phyloP scores from a whole-genome alignment of 1,139 yeast genomes.

The Pichia sp. region DNA sequence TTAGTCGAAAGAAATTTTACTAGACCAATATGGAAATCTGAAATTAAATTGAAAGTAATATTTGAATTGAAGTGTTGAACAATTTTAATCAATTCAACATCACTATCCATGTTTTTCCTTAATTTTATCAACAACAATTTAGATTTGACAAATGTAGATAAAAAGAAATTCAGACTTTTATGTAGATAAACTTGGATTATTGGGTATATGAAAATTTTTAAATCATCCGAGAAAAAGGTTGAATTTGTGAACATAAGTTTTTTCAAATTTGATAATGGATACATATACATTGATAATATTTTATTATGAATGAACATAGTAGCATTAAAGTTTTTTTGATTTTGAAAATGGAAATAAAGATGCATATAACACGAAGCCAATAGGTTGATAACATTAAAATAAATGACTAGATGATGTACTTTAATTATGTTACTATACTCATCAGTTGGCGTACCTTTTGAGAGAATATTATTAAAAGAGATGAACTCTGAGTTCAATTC shows the following conservation, averaged over 20 bases:
- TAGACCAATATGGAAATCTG: conserved; percentile 1
- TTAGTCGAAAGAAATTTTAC: conserved; percentile 28
- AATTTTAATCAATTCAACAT: not conserved
- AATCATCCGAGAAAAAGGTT: conserved; percentile 26
- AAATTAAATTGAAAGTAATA: conserved; percentile 17
- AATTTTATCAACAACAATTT: conserved; percentile 18
- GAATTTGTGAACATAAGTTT: conserved; percentile 16
- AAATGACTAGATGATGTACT: conserved; percentile 19
- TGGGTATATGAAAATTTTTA: conserved; percentile 22
- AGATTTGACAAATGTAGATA: conserved; percentile 29
- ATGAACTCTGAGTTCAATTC: not conserved
- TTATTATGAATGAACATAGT: conserved; percentile 17
- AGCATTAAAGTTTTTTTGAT: conserved; percentile 17
- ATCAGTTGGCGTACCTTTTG: not conserved
- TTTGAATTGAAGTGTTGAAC: not conserved
- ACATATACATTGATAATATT: conserved; percentile 14
- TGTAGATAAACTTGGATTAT: conserved; percentile 19
- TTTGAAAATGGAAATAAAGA: conserved; percentile 22
- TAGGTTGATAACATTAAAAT: conserved; percentile 19
- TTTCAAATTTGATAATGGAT: conserved; percentile 19
- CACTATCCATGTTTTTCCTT: not conserved
- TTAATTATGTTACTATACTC: conserved; percentile 14
- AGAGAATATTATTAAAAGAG: conserved; percentile 14
- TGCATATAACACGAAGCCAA: conserved; percentile 24
- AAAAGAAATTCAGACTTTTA: conserved; percentile 18